Conservation (phyloP, 2,329 filamentous ascomycete genomes). For the Gaeumannomyces tritici region DNA sequence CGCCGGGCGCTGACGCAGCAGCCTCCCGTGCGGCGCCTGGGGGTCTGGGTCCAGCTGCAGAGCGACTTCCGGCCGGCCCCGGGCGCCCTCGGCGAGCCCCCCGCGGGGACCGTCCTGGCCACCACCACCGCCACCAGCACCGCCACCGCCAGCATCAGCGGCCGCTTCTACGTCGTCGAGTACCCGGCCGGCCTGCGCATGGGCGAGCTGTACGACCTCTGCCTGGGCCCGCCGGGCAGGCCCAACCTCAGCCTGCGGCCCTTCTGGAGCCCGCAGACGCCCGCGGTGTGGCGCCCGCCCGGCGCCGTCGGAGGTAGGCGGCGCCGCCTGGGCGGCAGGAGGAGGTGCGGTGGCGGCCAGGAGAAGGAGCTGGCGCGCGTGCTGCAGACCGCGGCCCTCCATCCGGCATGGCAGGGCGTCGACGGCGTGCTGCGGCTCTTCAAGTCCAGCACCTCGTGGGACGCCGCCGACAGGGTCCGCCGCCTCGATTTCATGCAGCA, state of each 20-base stretch:
- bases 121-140: not conserved
- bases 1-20: constrained; percentile 7
- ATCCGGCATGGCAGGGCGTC: not conserved
- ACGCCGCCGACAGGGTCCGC: not conserved
- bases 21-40: constrained; percentile 4
- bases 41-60: constrained; percentile 4
- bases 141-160: no score
- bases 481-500: not conserved
- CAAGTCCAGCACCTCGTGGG: not conserved
- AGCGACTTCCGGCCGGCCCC: not conserved
- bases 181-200: not conserved
- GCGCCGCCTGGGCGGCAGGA: not conserved
- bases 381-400: not conserved
- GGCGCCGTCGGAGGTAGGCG: not conserved
- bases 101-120: not conserved
- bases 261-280: not conserved
- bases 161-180: not conserved
- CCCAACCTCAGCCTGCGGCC: not conserved
- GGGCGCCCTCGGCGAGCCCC: not conserved
- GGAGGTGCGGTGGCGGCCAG: not conserved
- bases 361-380: not conserved
- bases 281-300: not conserved
- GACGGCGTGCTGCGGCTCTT: not conserved
- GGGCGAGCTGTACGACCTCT: constrained; percentile 1
- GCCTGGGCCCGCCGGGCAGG: not conserved